These are phyloP conservation scores for Gastrolobium villosum DNA, from an alignment of 306 rosid genomes.

Conservation along the genomic window DNA sequence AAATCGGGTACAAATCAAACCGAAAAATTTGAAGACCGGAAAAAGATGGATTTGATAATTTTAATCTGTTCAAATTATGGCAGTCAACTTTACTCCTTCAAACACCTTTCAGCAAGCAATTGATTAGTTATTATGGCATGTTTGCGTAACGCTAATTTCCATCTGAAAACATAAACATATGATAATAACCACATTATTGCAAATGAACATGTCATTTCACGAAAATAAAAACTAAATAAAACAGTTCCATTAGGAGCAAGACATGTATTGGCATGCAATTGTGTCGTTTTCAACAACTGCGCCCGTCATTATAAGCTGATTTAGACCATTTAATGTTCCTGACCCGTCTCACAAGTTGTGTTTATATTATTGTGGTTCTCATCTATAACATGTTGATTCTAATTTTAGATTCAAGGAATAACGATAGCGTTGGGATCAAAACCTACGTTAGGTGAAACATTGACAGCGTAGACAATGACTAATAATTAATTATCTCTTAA, in stretches of 20 bases:
- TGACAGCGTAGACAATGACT: conserved; percentile 10
- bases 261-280: not conserved
- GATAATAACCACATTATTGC: not conserved
- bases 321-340: not conserved
- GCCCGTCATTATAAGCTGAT: not conserved
- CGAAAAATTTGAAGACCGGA: not conserved
- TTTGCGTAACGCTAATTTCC: not conserved
- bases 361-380: not conserved
- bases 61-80: not conserved
- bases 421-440: conserved; percentile 7
- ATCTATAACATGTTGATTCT: conserved; percentile 3
- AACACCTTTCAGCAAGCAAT: conserved; percentile 21
- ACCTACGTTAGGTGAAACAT: conserved; percentile 39
- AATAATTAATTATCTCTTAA: not conserved
- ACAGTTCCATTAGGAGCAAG: not conserved
- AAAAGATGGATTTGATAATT: not conserved
- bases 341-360: not conserved
- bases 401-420: conserved; percentile 8
- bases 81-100: conserved; percentile 8
- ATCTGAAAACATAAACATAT: not conserved
- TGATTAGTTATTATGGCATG: conserved; percentile 4
- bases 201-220: not conserved
- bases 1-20: conserved; percentile 1
- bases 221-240: not conserved
- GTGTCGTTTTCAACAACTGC: conserved; percentile 28